Evolutionary conservation across 1,284 basidiomycete species (phyloP).

Genomic region (Leccinum colubrinum): DNA sequence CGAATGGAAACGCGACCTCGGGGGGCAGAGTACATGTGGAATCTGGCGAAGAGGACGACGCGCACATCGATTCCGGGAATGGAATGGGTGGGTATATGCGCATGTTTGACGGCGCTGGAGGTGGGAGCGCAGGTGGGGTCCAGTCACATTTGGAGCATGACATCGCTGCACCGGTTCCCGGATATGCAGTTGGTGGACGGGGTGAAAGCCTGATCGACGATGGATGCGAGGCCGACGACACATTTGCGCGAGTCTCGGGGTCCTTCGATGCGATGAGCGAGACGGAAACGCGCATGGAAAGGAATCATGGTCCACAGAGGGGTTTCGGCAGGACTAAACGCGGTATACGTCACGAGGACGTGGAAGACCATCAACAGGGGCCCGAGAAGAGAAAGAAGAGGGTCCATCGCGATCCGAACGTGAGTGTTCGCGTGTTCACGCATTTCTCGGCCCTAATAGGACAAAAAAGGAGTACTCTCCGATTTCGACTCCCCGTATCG

Average conservation of each 20-base stretch:
- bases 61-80: background rate
- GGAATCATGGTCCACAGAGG: background rate
- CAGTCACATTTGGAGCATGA: constrained; percentile 8
- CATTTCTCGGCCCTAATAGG: background rate
- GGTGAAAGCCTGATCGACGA: background rate
- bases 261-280: constrained; percentile 10
- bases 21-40: constrained; percentile 2
- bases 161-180: constrained; percentile 18
- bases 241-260: constrained; percentile 9
- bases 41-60: constrained; percentile 5
- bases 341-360: constrained; percentile 11
- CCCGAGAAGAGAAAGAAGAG: constrained; percentile 18
- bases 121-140: background rate
- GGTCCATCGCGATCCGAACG: constrained; percentile 14
- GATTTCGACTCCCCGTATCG: constrained; percentile 22
- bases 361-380: constrained; percentile 8
- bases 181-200: constrained; percentile 8
- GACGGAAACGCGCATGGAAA: constrained; percentile 7
- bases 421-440: constrained; percentile 9
- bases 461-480: constrained; percentile 20
- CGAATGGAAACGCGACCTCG: background rate
- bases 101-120: constrained; percentile 10
- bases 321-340: constrained; percentile 16
- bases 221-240: background rate
- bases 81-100: constrained; percentile 27